These are phyloP conservation scores for Boeremia exigua DNA, from an alignment of 2,329 filamentous ascomycete species.

Conservation along the genomic window DNA sequence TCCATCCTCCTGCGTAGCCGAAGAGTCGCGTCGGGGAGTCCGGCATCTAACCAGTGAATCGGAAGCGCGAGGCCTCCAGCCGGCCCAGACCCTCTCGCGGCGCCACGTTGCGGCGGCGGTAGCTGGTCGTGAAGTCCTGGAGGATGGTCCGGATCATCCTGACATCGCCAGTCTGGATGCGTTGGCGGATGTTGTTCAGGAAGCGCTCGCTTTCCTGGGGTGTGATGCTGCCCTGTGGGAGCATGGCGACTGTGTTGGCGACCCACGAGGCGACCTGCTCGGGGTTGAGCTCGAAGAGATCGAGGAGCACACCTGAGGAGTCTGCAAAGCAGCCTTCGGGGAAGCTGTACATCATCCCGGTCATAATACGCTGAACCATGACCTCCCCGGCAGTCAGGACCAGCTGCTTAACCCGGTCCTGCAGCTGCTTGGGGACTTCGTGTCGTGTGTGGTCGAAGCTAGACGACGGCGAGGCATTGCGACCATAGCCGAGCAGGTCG, in stretches of 20 bases:
- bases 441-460: conserved; percentile 66
- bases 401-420: conserved; percentile 74
- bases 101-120: conserved; percentile 92
- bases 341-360: conserved; percentile 99
- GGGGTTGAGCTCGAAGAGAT: conserved; percentile 86
- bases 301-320: conserved; percentile 88
- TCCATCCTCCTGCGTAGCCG: neutral
- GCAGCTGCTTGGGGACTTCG: conserved; percentile 71
- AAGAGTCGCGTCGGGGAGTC: conserved; percentile 8
- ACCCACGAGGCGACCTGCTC: conserved; percentile 82
- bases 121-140: conserved; percentile 96
- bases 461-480: conserved; percentile 68
- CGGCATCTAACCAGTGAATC: conserved; percentile 62
- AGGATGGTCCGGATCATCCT: conserved; percentile 83
- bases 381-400: conserved; percentile 73
- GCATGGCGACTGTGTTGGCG: conserved; percentile 78
- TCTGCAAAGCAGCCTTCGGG: conserved; percentile 95
- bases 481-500: conserved; percentile 88
- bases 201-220: conserved; percentile 81
- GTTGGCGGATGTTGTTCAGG: conserved; percentile 79
- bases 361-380: conserved; percentile 86
- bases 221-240: conserved; percentile 76
- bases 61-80: conserved; percentile 85
- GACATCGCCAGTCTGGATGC: conserved; percentile 71
- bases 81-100: conserved; percentile 88